Conservation (phyloP, 2,329 filamentous ascomycete species). For the Venturia aucupariae region DNA sequence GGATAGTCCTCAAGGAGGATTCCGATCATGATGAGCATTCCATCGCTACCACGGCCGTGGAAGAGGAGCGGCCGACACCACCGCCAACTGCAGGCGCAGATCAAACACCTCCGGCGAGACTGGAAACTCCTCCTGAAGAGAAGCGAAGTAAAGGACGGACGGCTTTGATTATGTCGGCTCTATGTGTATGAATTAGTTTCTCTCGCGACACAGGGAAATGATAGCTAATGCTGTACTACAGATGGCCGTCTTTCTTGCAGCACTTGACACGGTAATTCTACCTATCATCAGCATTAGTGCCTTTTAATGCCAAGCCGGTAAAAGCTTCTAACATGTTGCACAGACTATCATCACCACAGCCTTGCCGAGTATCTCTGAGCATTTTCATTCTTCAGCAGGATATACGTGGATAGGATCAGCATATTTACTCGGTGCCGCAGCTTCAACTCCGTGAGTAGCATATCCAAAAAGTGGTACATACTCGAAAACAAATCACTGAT, state of each 20-base stretch:
- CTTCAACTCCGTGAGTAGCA: slow-evolving; percentile 24
- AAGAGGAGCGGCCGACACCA: background rate
- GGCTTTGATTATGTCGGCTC: slow-evolving; percentile 13
- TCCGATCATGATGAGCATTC: background rate
- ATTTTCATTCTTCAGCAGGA: slow-evolving; percentile 15
- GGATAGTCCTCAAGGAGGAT: background rate
- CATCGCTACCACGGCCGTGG: background rate
- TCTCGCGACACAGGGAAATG: background rate
- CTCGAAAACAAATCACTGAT: background rate
- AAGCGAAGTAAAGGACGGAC: slow-evolving; percentile 9
- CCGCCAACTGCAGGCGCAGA: background rate
- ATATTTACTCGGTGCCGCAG: slow-evolving; percentile 29
- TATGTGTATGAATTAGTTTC: slow-evolving; percentile 6
- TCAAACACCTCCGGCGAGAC: background rate
- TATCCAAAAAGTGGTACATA: background rate
- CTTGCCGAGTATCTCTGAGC: slow-evolving; percentile 16
- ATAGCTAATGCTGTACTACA: slow-evolving; percentile 6
- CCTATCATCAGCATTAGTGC: background rate
- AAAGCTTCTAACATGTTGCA: background rate
- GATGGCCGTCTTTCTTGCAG: slow-evolving; percentile 17
- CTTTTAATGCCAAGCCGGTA: background rate
- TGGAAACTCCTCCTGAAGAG: background rate
- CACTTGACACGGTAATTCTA: slow-evolving; percentile 11
- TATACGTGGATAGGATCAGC: slow-evolving; percentile 22
- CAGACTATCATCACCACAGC: slow-evolving; percentile 17